These are phyloP conservation scores for Globisporangium emineosum DNA, from an alignment of 352 stramenopile genomes.

Conservation along the genomic window DNA sequence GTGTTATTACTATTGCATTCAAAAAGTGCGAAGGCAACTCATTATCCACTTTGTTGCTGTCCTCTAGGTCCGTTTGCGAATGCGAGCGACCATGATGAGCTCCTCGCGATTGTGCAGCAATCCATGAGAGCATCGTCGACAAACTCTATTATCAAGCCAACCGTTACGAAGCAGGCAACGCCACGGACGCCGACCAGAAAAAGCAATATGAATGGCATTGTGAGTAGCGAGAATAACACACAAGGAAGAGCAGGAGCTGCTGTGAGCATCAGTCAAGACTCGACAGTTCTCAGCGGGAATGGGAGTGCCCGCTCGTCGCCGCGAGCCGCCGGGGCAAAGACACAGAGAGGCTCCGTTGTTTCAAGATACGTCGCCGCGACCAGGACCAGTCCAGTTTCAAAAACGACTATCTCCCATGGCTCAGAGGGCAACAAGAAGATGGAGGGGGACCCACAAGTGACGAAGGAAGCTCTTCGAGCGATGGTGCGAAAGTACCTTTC, in stretches of 20 bases:
- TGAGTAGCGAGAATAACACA: neutral
- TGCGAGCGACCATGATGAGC: slow-evolving; percentile 38
- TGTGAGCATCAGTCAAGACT: neutral
- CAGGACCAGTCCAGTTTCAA: neutral
- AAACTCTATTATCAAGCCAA: neutral
- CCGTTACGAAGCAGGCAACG: neutral
- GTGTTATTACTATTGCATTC: neutral
- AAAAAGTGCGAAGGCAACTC: neutral
- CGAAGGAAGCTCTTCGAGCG: slow-evolving; percentile 21
- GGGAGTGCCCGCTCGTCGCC: neutral
- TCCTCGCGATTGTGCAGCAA: slow-evolving; percentile 32
- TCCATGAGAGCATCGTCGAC: neutral
- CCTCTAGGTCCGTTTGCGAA: slow-evolving; percentile 27
- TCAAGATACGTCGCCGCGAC: neutral
- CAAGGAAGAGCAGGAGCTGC: neutral
- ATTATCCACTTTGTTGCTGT: neutral
- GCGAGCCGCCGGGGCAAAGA: neutral
- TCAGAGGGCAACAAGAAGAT: neutral
- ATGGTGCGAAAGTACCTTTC: slow-evolving; percentile 43
- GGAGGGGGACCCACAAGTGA: too few species aligned
- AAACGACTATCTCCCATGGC: neutral
- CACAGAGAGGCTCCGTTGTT: slow-evolving; percentile 6
- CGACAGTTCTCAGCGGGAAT: neutral
- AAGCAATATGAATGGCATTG: neutral
- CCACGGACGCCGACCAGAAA: neutral